Conservation (phyloP, 176 grass and related monocot species). For the Aegilops umbellulata region DNA sequence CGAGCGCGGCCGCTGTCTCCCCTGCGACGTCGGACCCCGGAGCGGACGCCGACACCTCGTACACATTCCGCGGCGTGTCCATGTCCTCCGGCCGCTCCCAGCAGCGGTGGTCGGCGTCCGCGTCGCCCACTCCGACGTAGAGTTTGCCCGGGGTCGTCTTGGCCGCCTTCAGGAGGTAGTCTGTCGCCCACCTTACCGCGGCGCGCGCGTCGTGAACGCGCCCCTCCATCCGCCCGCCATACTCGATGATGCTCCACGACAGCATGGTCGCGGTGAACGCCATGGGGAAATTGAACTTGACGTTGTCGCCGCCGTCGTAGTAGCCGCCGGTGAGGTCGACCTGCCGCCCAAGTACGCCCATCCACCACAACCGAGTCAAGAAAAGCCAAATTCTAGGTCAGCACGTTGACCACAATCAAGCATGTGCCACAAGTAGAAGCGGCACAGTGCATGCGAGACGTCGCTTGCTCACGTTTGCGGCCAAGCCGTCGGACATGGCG, state of each 20-base stretch:
- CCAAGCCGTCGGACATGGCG: slow-evolving; percentile 66
- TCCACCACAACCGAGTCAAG: not conserved
- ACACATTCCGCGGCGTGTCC: slow-evolving; percentile 76
- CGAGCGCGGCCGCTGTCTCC: slow-evolving; percentile 81
- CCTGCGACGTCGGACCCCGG: slow-evolving; percentile 72
- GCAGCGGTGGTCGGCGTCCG: slow-evolving; percentile 70
- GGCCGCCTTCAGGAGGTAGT: slow-evolving; percentile 82
- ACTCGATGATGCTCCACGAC: slow-evolving; percentile 70
- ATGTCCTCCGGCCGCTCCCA: slow-evolving; percentile 91
- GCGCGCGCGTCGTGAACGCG: slow-evolving; percentile 34
- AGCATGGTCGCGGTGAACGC: slow-evolving; percentile 87
- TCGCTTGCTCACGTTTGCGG: slow-evolving; percentile 48
- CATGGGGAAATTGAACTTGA: slow-evolving; percentile 84
- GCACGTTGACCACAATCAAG: not conserved
- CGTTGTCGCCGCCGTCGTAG: slow-evolving; percentile 95
- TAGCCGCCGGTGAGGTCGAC: slow-evolving; percentile 78
- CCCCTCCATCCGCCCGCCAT: slow-evolving; percentile 43
- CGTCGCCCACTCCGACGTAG: slow-evolving; percentile 85
- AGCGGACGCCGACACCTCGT: slow-evolving; percentile 49
- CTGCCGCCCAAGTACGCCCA: slow-evolving; percentile 34
- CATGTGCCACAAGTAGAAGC: not conserved
- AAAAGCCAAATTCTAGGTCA: not conserved
- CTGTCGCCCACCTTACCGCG: slow-evolving; percentile 69
- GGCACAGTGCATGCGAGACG: no score
- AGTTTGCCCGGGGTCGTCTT: slow-evolving; percentile 48